Base-by-base conservation (phyloP, 202 grass and related monocot genomes). In the Panicum virgatum region DNA sequence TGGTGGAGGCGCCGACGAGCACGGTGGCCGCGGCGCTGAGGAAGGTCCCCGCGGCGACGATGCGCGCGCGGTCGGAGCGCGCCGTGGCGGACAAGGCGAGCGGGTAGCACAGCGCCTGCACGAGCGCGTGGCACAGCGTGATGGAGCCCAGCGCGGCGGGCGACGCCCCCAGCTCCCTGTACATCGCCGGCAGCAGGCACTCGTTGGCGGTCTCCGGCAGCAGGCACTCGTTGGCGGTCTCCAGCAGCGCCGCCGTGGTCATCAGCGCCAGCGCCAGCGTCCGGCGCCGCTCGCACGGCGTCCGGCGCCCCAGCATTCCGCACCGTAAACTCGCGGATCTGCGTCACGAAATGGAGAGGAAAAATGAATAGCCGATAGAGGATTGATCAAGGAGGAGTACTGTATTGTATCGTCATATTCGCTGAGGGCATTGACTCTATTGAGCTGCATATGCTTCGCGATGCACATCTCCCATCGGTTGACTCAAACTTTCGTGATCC, bases 21-120 rank as follows among this genome's bases (percentile, higher is more conserved):
- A 89, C 46, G 10, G 92, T 87, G 61, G 92, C 83, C 0, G 51
- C 62, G 11, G 92, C 84, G 77, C 89, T 89, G 57, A 91, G 86
- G 86, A 94, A 89, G 1, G 92, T 69, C 11, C 86, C 92, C n/a
- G 81, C 67, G 38, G 92, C 89, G 51, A 91, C 86, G 73, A 91
- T 59, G 51, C 83, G 86, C 27, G 86, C 65, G 19, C 89, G 65
- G 77, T 94, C 81, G 58, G 73, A 69, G 56, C 86, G 85, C 23
- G 79, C 64, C 19, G 92, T 63, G 44, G 83, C 76, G 60, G 78
- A 91, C 5, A 76, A 75, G 1, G 92, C 89, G 66, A 91, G 77
- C 30, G 92, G 89, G 66, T 94, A 94, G 81, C 77, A 91, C 12
- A 74, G 12, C 20, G 89, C 84, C 79, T 91, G 92, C 51, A 91